Conservation (phyloP, 768 basidiomycete species). For the Epithele typhae region DNA sequence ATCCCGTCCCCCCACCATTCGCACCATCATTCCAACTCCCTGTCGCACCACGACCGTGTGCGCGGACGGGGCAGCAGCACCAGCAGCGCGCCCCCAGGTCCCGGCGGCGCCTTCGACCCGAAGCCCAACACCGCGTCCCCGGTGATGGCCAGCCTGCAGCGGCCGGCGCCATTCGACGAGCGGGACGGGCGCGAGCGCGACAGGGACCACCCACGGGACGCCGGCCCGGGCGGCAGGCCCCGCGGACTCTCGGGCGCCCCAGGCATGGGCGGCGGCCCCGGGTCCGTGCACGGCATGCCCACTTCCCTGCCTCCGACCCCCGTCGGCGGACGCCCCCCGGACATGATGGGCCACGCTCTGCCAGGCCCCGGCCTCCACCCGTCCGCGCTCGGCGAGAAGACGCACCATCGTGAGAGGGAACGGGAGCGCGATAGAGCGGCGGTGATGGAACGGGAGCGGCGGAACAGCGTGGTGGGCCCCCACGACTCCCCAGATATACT, state of each 20-base stretch:
- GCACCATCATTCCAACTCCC: slow-evolving; percentile 8
- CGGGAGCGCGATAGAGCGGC: slow-evolving; percentile 16
- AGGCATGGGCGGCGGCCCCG: neutral
- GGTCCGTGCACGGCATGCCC: slow-evolving; percentile 12
- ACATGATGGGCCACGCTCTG: slow-evolving; percentile 9
- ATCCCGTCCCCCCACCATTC: slow-evolving; percentile 7
- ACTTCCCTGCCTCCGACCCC: slow-evolving; percentile 6
- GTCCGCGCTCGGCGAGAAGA: neutral
- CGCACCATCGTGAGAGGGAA: slow-evolving; percentile 14
- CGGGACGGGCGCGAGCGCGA: slow-evolving; percentile 14
- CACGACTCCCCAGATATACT: no score
- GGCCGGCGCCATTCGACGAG: slow-evolving; percentile 18
- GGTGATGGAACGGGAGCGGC: no score
- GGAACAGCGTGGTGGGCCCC: no score
- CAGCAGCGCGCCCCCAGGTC: slow-evolving; percentile 10
- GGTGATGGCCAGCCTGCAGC: slow-evolving; percentile 30
- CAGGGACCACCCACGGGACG: slow-evolving; percentile 9
- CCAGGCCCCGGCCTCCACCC: slow-evolving; percentile 14
- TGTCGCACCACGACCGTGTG: slow-evolving; percentile 8
- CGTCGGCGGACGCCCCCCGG: slow-evolving; percentile 3
- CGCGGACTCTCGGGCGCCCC: slow-evolving; percentile 4
- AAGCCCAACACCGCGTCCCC: slow-evolving; percentile 17
- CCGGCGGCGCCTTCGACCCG: slow-evolving; percentile 13
- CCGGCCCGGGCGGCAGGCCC: slow-evolving; percentile 14
- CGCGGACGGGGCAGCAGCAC: slow-evolving; percentile 8